These are phyloP conservation scores for Lasiodiplodia sp. DNA, from an alignment of 2,329 filamentous ascomycete genomes.

Conservation along the genomic window DNA sequence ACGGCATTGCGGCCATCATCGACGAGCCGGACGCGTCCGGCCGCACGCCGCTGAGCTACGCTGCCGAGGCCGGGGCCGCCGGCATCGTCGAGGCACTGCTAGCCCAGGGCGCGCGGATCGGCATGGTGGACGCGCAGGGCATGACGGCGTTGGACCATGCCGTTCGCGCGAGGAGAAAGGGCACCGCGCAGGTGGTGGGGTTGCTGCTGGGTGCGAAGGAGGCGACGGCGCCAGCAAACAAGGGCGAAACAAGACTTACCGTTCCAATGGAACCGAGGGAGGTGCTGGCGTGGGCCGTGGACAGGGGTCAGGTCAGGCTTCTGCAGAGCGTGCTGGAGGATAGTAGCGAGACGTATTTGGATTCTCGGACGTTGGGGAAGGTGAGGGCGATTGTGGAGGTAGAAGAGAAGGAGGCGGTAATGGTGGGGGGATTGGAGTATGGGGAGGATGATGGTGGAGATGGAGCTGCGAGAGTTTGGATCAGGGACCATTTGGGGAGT, in stretches of 20 bases:
- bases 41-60: conserved; percentile 9
- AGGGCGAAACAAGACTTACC: neutral
- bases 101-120: neutral
- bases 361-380: neutral
- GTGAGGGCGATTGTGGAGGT: neutral
- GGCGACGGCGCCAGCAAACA: neutral
- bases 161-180: neutral
- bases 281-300: neutral
- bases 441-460: neutral
- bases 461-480: neutral
- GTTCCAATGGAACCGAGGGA: neutral
- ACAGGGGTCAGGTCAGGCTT: neutral
- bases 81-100: neutral
- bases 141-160: neutral
- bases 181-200: neutral
- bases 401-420: neutral
- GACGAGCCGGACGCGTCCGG: neutral
- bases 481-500: neutral
- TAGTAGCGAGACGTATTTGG: neutral
- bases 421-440: neutral
- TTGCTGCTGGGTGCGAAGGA: neutral
- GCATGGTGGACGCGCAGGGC: neutral
- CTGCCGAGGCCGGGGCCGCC: neutral
- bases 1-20: neutral
- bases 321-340: conserved; percentile 5